Conservation (phyloP, 495 filamentous ascomycete species). For the Xylaria scruposa region DNA sequence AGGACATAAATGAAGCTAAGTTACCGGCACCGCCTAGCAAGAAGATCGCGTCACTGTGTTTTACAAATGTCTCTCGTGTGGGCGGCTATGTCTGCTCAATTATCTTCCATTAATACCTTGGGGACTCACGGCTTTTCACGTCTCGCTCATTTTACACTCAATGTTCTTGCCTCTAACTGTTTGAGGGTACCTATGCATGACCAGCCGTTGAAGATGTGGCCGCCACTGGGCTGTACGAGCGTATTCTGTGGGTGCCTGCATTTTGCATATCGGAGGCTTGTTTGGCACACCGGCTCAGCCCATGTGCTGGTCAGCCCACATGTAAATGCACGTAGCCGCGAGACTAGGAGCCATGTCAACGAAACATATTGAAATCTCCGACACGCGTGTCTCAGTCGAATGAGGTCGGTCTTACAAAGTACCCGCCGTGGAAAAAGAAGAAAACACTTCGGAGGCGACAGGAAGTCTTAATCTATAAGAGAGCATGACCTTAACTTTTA, state of each 20-base stretch:
- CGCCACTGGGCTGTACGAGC: too few relatives aligned
- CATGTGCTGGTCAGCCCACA: not conserved
- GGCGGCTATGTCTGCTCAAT: not conserved
- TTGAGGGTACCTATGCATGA: not conserved
- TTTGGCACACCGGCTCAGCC: constrained; percentile 1
- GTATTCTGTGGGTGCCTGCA: not conserved
- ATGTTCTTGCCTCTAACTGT: not conserved
- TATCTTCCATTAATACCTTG: not conserved
- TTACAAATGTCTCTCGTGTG: not conserved
- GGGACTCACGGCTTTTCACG: not conserved
- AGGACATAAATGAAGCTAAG: not conserved
- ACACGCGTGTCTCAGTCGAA: constrained; percentile 18
- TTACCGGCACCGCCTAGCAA: not conserved
- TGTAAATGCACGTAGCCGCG: constrained; percentile 22
- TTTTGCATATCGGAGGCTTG: not conserved
- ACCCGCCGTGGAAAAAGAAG: not conserved
- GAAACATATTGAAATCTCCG: constrained; percentile 17
- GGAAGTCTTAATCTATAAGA: not conserved
- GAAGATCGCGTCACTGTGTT: not conserved
- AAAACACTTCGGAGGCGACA: not conserved
- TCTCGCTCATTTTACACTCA: too few relatives aligned
- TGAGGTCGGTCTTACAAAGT: constrained; percentile 9
- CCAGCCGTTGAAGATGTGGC: not conserved
- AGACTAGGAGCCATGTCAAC: constrained; percentile 1
- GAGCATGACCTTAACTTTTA: not conserved